phyloP scores from a whole-genome alignment of 2,329 filamentous ascomycete genomes.

The Fusarium sp. region DNA sequence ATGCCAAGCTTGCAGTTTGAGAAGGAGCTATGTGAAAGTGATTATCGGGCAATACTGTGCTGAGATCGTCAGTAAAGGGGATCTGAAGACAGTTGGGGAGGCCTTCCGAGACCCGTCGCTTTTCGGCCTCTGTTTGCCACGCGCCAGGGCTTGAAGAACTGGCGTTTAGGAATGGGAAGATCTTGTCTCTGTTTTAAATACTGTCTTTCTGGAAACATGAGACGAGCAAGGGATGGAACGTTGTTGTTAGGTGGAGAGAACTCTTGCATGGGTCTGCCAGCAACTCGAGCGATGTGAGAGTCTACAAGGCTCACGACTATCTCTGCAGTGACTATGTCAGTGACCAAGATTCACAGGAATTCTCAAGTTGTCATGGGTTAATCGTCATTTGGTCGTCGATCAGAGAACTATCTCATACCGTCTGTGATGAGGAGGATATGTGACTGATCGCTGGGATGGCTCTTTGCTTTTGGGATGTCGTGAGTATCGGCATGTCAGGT shows the following conservation, averaged over 20 bases:
- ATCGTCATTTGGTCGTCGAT: not conserved
- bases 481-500: not conserved
- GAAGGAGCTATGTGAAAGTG: slow-evolving; percentile 1
- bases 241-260: slow-evolving; percentile 2
- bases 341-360: not conserved
- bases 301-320: not conserved
- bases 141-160: slow-evolving; percentile 10
- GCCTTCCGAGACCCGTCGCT: slow-evolving; percentile 6
- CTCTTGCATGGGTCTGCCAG: not conserved
- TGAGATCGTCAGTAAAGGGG: not conserved
- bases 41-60: slow-evolving; percentile 4
- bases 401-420: not conserved
- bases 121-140: slow-evolving; percentile 31
- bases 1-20: slow-evolving; percentile 13
- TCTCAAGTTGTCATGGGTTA: not conserved
- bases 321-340: slow-evolving; percentile 1
- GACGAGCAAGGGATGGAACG: slow-evolving; percentile 20
- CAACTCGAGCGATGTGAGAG: not conserved
- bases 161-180: slow-evolving; percentile 29
- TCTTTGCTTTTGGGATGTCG: not conserved
- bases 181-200: slow-evolving; percentile 19
- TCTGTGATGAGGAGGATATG: not conserved
- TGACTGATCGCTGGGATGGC: not conserved
- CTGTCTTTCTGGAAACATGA: slow-evolving; percentile 30
- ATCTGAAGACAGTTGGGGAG: not conserved